These are phyloP conservation scores for Cladosporium sp. DNA, from an alignment of 2,329 filamentous ascomycete species.

Conservation along the genomic window DNA sequence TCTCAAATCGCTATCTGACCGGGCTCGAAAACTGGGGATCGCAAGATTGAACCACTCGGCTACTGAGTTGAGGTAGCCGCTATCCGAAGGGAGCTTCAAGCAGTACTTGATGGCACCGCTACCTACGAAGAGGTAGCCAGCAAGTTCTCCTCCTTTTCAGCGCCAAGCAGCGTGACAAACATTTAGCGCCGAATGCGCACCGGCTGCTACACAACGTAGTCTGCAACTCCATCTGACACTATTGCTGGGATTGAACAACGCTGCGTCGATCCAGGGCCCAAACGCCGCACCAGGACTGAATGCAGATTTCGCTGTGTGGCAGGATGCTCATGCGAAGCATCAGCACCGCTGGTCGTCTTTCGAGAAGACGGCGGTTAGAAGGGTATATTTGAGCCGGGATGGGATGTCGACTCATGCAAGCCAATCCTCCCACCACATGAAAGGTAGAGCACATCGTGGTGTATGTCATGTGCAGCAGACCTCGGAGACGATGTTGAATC, in stretches of 20 bases:
- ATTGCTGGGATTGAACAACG: neutral
- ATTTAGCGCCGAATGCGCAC: neutral
- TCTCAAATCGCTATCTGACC: neutral
- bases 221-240: neutral
- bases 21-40: neutral
- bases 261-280: neutral
- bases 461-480: neutral
- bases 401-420: neutral
- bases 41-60: fast-evolving
- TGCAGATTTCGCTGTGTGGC: neutral
- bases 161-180: neutral
- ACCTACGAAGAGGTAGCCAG: neutral
- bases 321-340: neutral
- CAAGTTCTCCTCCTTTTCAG: neutral
- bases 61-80: neutral
- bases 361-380: neutral
- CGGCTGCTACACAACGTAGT: neutral
- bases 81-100: neutral
- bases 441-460: neutral
- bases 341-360: neutral
- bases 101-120: neutral
- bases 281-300: neutral
- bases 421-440: neutral
- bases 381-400: neutral
- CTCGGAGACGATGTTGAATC: neutral